Conservation (phyloP, 176 grass and related monocot species). For the Raddia distichophylla region DNA sequence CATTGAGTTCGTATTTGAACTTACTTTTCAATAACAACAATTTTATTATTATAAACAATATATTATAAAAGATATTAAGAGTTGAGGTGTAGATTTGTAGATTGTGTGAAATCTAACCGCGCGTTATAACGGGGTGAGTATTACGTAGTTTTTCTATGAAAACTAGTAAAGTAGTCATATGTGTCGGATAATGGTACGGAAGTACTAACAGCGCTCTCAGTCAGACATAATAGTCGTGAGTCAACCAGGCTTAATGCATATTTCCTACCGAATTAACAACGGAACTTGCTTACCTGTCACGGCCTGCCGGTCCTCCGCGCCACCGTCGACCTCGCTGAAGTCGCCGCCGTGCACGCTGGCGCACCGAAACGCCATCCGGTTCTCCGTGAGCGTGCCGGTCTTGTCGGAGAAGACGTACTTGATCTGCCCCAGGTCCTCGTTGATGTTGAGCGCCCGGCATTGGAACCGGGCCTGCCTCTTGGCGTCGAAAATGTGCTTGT, state of each 20-base stretch:
- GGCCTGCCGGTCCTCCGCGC: conserved; percentile 18
- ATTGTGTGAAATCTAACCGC: too few species aligned
- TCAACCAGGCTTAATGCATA: background rate
- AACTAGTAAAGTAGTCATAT: background rate
- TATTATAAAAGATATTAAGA: too few species aligned
- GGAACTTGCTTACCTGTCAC: conserved; percentile 43
- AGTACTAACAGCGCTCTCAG: background rate
- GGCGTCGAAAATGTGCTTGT: conserved; percentile 66
- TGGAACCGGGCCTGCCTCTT: conserved; percentile 68
- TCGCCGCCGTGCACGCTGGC: conserved; percentile 72
- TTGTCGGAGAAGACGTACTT: conserved; percentile 99
- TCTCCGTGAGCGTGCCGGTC: conserved; percentile 89
- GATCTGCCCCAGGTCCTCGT: conserved; percentile 98
- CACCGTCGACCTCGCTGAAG: conserved; percentile 48
- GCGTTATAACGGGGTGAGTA: too few species aligned
- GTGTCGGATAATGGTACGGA: conserved; percentile 10
- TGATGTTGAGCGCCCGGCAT: conserved; percentile 96
- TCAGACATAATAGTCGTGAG: background rate
- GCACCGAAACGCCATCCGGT: conserved; percentile 90
- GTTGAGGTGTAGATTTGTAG: too few species aligned
- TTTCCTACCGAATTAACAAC: background rate
- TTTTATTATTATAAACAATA: too few species aligned
- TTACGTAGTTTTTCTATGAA: too few species aligned
- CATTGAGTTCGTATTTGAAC: too few species aligned
- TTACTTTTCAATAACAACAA: too few species aligned